Conservation (phyloP, 179 eudicot species). For the Drosera spatulata region DNA sequence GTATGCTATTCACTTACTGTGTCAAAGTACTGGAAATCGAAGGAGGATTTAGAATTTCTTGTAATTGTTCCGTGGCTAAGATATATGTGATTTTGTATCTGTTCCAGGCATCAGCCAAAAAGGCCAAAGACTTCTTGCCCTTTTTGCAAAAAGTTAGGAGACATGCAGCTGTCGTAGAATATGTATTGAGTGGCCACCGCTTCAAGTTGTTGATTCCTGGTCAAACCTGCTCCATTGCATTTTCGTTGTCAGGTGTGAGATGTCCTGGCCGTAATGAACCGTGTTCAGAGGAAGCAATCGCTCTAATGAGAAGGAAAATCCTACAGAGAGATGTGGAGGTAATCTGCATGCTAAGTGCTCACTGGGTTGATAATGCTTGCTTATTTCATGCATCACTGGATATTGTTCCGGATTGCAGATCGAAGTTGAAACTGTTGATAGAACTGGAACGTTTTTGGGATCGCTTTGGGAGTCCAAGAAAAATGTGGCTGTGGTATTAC, state of each 20-base stretch:
- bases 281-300: slow-evolving; percentile 81
- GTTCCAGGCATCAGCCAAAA: slow-evolving; percentile 68
- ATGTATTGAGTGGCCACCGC: slow-evolving; percentile 93
- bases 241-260: slow-evolving; percentile 89
- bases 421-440: slow-evolving; percentile 90
- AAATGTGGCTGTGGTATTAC: slow-evolving; percentile 49
- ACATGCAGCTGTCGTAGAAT: slow-evolving; percentile 81
- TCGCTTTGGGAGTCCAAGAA: slow-evolving; percentile 79
- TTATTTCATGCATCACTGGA: neutral
- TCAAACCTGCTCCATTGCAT: slow-evolving; percentile 88
- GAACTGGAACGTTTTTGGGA: slow-evolving; percentile 91
- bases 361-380: neutral
- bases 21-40: too few relatives aligned
- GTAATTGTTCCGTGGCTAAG: neutral
- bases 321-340: slow-evolving; percentile 99
- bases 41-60: neutral
- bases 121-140: slow-evolving; percentile 81
- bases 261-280: slow-evolving; percentile 94
- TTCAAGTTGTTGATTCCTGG: slow-evolving; percentile 72
- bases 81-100: neutral
- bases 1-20: too few relatives aligned
- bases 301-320: slow-evolving; percentile 85
- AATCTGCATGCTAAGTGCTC: slow-evolving; percentile 7
- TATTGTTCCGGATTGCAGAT: slow-evolving; percentile 32
- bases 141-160: slow-evolving; percentile 63